Conservation (phyloP, 2,329 filamentous ascomycete genomes). For the Dryadomyces sulphureus region DNA sequence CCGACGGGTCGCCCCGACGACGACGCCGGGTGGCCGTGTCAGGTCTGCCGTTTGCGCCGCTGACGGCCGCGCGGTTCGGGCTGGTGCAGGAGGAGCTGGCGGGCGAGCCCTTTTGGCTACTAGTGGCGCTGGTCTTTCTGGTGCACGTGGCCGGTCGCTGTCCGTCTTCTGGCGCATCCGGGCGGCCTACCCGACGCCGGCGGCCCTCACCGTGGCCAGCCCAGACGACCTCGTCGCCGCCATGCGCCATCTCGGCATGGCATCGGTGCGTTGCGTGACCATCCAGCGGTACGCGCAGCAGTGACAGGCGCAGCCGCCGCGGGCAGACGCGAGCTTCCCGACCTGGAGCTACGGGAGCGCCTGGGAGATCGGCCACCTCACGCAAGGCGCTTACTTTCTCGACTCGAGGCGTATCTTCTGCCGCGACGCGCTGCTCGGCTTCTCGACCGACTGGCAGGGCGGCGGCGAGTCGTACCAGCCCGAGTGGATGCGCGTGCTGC, state of each 20-base stretch:
- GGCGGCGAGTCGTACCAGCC: slow-evolving; percentile 48
- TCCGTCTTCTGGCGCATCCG: slow-evolving; percentile 61
- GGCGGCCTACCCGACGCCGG: slow-evolving; percentile 50
- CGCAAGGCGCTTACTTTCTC: slow-evolving; percentile 66
- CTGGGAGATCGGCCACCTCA: slow-evolving; percentile 80
- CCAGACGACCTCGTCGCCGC: slow-evolving; percentile 39
- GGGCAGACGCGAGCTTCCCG: slow-evolving; percentile 35
- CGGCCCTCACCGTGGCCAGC: slow-evolving; percentile 43
- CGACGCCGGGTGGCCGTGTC: slow-evolving; percentile 39
- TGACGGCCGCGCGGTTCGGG: slow-evolving; percentile 51
- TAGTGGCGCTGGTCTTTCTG: slow-evolving; percentile 72
- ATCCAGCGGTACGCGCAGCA: slow-evolving; percentile 55
- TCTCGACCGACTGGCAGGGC: slow-evolving; percentile 53
- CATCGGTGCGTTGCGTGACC: slow-evolving; percentile 48
- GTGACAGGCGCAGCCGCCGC: slow-evolving; percentile 53
- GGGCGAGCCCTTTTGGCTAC: slow-evolving; percentile 60
- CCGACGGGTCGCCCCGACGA: slow-evolving; percentile 22
- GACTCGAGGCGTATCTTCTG: slow-evolving; percentile 94
- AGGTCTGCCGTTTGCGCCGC: slow-evolving; percentile 50
- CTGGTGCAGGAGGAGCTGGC: slow-evolving; percentile 73
- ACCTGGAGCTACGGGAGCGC: slow-evolving; percentile 31
- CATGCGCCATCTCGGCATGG: slow-evolving; percentile 59
- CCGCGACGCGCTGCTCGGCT: slow-evolving; percentile 57
- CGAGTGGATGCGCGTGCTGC: slow-evolving; percentile 80
- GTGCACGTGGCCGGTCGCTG: slow-evolving; percentile 73